A percentile compares a stretch with the other conserved stretches of the same genome.
Evolutionary conservation across 116 monocot species (phyloP).

Genomic region (Dioscorea cayenensis): DNA sequence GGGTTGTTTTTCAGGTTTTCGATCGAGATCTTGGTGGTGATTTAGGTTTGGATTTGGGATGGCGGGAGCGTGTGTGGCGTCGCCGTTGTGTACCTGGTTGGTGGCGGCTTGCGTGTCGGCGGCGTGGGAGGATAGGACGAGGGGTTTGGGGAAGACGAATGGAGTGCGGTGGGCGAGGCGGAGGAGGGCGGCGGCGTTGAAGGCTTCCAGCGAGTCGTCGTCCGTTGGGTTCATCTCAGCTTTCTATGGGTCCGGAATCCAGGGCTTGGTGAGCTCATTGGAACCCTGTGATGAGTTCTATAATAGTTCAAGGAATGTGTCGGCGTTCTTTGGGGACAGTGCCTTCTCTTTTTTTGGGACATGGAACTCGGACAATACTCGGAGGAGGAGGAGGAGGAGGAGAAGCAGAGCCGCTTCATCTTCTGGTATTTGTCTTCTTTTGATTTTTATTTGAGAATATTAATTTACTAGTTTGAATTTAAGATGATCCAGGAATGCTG

Average conservation of each 20-base stretch:
- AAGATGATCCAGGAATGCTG: too few species aligned
- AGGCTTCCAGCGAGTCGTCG: background rate
- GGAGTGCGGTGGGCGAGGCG: background rate
- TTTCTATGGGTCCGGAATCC: slow-evolving; percentile 20
- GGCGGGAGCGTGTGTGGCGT: slow-evolving; percentile 26
- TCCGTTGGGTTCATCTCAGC: slow-evolving; percentile 11
- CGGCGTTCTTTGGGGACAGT: slow-evolving; percentile 18
- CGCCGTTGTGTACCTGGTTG: slow-evolving; percentile 50
- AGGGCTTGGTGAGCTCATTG: slow-evolving; percentile 28
- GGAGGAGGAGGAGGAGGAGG: slow-evolving; percentile 22
- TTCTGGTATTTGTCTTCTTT: slow-evolving; percentile 11
- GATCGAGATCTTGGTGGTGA: background rate
- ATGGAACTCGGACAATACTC: slow-evolving; percentile 6
- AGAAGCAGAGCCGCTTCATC: slow-evolving; percentile 8
- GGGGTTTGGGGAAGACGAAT: background rate
- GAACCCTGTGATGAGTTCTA: slow-evolving; percentile 42
- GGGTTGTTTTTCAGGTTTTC: background rate
- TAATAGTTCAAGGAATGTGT: slow-evolving; percentile 5
- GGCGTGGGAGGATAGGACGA: slow-evolving; percentile 29
- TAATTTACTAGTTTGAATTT: background rate
- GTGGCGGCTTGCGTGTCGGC: slow-evolving; percentile 66
- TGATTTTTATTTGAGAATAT: background rate
- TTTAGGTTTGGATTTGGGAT: slow-evolving; percentile 1
- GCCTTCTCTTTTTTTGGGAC: slow-evolving; percentile 11
- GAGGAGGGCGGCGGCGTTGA: background rate